A percentile compares a stretch with the other conserved stretches of the same genome.
These are phyloP conservation scores for Gossypium gossypioides DNA, from an alignment of 441 rosid genomes.

Conservation along the genomic window DNA sequence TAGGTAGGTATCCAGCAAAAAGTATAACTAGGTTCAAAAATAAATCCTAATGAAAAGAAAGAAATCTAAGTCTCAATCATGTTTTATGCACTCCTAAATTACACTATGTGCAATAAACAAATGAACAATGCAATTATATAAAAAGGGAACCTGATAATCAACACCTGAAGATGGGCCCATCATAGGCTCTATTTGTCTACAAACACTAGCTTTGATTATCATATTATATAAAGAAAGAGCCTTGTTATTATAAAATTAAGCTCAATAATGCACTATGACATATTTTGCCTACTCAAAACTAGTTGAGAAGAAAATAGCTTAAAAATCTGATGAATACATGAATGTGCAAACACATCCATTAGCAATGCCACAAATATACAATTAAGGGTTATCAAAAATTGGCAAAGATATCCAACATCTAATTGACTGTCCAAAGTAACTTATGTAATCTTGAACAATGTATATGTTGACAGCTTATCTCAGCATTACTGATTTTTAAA, in stretches of 20 bases:
- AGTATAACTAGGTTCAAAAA: not conserved
- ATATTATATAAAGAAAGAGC: not conserved
- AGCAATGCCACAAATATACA: not conserved
- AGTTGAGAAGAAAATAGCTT: not conserved
- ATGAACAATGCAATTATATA: not conserved
- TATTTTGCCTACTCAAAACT: not conserved
- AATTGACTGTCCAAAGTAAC: not conserved
- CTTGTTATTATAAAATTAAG: not conserved
- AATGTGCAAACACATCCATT: not conserved
- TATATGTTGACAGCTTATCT: too few relatives aligned
- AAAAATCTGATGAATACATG: not conserved
- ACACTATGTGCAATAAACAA: not conserved
- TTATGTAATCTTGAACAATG: not conserved
- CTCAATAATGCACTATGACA: not conserved
- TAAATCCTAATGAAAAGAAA: not conserved
- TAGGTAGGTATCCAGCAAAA: not conserved
- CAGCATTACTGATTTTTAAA: too few relatives aligned
- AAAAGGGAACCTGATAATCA: not conserved
- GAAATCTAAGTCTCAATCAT: not conserved
- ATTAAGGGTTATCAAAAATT: not conserved
- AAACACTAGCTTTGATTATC: not conserved
- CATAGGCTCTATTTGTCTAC: not conserved
- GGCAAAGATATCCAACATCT: not conserved
- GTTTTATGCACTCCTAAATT: slow-evolving; percentile 3
- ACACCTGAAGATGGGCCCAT: not conserved